A percentile compares a stretch with the other conserved stretches of the same genome.
Evolutionary conservation across 2,329 filamentous ascomycete species (phyloP).

Genomic region (Talaromyces albobiverticillius): DNA sequence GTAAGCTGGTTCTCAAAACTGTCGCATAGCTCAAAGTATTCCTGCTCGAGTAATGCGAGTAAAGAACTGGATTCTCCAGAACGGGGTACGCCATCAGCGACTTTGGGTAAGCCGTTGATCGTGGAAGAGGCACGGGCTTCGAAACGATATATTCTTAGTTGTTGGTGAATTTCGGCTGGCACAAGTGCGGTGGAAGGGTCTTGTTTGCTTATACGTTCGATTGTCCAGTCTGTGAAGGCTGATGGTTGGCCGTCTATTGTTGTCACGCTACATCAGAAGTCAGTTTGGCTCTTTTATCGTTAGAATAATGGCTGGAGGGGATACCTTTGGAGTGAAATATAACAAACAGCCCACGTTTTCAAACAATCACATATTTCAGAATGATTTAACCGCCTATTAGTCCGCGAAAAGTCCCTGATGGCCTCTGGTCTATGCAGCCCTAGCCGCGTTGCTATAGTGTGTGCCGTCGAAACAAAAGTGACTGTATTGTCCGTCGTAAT

Average conservation of each 20-base stretch:
- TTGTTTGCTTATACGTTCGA: constrained; percentile 7
- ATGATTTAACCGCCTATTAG: constrained; percentile 12
- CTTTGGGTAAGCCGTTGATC: constrained; percentile 6
- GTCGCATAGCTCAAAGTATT: constrained; percentile 3
- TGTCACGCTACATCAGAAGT: neutral
- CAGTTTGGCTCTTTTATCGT: neutral
- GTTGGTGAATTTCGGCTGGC: constrained; percentile 6
- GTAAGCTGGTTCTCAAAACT: neutral
- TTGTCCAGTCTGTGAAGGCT: constrained; percentile 4
- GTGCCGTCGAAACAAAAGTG: constrained; percentile 18
- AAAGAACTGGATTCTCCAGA: constrained; percentile 5
- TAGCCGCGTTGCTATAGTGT: constrained; percentile 19
- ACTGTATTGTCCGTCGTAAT: constrained; percentile 18
- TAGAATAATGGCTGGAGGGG: neutral
- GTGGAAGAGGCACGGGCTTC: constrained; percentile 10
- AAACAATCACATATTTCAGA: constrained; percentile 15
- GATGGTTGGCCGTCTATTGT: constrained; percentile 6
- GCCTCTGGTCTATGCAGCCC: constrained; percentile 22
- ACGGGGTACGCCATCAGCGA: neutral
- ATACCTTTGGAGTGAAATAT: constrained; percentile 17
- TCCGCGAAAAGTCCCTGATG: constrained; percentile 18
- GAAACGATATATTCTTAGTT: constrained; percentile 15
- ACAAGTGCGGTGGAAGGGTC: neutral
- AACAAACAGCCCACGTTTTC: constrained; percentile 23
- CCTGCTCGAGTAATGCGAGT: constrained; percentile 9